Base-by-base conservation (phyloP, 805 yeast species). In the baker's yeast (Saccharomyces cerevisiae) region DNA sequence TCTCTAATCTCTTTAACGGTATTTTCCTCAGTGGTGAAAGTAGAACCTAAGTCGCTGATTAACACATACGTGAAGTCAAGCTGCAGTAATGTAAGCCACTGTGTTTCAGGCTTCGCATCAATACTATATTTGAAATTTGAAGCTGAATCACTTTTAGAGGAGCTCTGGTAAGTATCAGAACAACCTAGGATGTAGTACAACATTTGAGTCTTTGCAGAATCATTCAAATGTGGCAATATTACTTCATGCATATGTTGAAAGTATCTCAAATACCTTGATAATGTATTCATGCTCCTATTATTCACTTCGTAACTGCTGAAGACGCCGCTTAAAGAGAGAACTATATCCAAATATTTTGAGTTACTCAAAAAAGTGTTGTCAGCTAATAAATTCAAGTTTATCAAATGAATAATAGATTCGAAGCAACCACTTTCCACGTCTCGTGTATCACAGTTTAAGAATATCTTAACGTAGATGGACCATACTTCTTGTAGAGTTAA, bases 361-460 rank as follows among this genome's bases (percentile, higher is more conserved):
- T 60, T 63, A 1, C 59, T 60, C 6, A 73, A 51, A 51, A 65
- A 72, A 0, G 63, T 59, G 11, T 55, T 57, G 49, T 71, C 67
- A 6, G 57, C 53, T 0, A 65, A 58, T 14, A 64, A 55, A 49
- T 62, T 65, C n/a, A 72, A 55, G 4, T 65, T 61, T 4, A 65
- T 53, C 50, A 66, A 75, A 47, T 75, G 75, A 14, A 67, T 56
- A 10, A 74, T 55, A 0, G 78, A 71, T 54, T 73, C 73, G 41
- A 75, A 63, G 21, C 73, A 59, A 1, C 73, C 74, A 2, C 65
- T 55, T 59, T 70, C 59, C 6, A 60, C 54, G 54, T 64, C 69
- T 48, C 68, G 61, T 3, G 65, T 54, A 2, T 51, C 47, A 2
- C 62, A 50, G 30, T 59, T 52, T 2, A 52, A 24, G 51, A 64